phyloP scores from a whole-genome alignment of 768 basidiomycete genomes.

The Boletus rubescentipes region DNA sequence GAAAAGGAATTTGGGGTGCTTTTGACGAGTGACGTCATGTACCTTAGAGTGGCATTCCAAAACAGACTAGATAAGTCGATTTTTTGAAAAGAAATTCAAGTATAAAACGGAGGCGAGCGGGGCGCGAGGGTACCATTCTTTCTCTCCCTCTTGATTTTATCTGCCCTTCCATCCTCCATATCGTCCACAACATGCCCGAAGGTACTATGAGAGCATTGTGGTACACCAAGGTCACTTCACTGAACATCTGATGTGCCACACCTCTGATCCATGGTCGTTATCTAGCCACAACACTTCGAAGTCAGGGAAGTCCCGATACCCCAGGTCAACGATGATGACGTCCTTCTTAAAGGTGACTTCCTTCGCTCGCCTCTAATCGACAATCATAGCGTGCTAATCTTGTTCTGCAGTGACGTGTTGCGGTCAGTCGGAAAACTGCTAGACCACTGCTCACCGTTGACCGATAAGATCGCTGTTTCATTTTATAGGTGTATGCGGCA shows the following conservation, averaged over 20 bases:
- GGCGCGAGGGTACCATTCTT: not conserved
- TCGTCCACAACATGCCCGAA: conserved; percentile 43
- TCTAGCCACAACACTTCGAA: conserved; percentile 64
- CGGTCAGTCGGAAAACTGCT: conserved; percentile 30
- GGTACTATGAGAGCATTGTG: conserved; percentile 75
- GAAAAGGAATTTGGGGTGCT: conserved; percentile 10
- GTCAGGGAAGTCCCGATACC: conserved; percentile 70
- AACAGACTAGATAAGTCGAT: conserved; percentile 8
- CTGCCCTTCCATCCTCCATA: not conserved
- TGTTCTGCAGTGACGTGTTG: conserved; percentile 39
- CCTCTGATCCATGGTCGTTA: conserved; percentile 10
- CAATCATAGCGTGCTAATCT: conserved; percentile 1
- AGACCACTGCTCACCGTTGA: not conserved
- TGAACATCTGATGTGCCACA: not conserved
- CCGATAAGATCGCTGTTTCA: not conserved
- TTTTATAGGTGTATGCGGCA: conserved; percentile 52
- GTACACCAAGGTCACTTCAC: conserved; percentile 56
- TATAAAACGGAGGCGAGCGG: conserved; percentile 21
- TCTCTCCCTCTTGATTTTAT: conserved; percentile 4
- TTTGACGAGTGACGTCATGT: conserved; percentile 26
- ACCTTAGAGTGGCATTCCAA: conserved; percentile 18
- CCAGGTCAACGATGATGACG: conserved; percentile 61
- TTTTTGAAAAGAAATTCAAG: conserved; percentile 9
- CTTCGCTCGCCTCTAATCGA: not conserved
- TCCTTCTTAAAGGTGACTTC: conserved; percentile 66